Evolutionary conservation across 2,329 filamentous ascomycete species (phyloP).

Genomic region (Xylariaceae sp.): DNA sequence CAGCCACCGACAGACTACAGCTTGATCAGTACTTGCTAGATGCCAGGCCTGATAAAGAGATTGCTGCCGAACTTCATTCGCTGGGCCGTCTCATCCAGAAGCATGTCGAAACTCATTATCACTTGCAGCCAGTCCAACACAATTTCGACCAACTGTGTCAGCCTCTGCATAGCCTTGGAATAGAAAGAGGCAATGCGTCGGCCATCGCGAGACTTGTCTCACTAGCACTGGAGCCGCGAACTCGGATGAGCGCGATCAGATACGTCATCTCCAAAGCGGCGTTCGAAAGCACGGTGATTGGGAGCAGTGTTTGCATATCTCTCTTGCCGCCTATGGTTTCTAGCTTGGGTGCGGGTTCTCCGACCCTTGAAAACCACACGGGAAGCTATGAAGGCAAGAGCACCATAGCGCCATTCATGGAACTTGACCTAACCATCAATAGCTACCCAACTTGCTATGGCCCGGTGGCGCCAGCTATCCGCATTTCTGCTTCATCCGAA

Average conservation of each 20-base stretch:
- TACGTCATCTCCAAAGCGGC: slow-evolving; percentile 37
- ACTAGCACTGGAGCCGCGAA: slow-evolving; percentile 34
- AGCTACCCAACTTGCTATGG: slow-evolving; percentile 35
- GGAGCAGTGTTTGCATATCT: slow-evolving; percentile 32
- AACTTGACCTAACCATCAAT: neutral
- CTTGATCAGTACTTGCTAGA: slow-evolving; percentile 36
- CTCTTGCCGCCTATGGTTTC: slow-evolving; percentile 37
- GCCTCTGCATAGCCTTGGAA: slow-evolving; percentile 28
- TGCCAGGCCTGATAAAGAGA: slow-evolving; percentile 36
- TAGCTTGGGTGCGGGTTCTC: slow-evolving; percentile 28
- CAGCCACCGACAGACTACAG: slow-evolving; percentile 14
- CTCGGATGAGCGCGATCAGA: slow-evolving; percentile 34
- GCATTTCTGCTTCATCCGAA: slow-evolving; percentile 40
- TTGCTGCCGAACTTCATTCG: slow-evolving; percentile 33
- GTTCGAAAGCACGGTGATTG: slow-evolving; percentile 34
- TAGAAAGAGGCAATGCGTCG: slow-evolving; percentile 18
- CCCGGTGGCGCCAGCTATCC: slow-evolving; percentile 42
- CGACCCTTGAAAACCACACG: slow-evolving; percentile 26
- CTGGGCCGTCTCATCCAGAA: slow-evolving; percentile 37
- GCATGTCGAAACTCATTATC: slow-evolving; percentile 41
- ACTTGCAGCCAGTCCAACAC: slow-evolving; percentile 25
- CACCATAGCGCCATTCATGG: neutral
- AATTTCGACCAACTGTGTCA: slow-evolving; percentile 23
- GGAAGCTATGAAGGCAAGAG: slow-evolving; percentile 32
- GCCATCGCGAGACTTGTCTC: slow-evolving; percentile 23